Evolutionary conservation across 2,329 filamentous ascomycete species (phyloP), one percentile per base, ranked within the genome.

Genomic region (Blastomyces gilchristii): DNA sequence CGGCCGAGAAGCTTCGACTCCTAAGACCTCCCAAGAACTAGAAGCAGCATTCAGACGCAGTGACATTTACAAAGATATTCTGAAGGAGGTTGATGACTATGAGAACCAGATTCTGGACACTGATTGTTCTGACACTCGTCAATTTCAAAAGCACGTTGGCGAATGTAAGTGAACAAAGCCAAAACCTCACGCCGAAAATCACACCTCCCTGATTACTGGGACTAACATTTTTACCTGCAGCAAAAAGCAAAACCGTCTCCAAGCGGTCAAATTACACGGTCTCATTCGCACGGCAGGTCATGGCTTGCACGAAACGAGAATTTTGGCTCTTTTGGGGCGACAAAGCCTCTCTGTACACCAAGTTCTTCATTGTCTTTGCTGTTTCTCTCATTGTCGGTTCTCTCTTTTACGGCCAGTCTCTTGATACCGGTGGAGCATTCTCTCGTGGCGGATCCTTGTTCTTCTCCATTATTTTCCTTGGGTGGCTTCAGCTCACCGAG

Each of bases 341-440:
- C 71, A 83, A 78, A 52, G 83, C 82, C 1, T 85, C 86, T 0
- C 78, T 90, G 0, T 84, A 83, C 70, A 89, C 86, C 18, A 62
- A 62, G 28, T 53, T 62, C 43, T 58, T 62, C 54, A 41, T 91
- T 71, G 89, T 91, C 69, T 75, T 93, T 63, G 82, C 87, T 63
- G 89, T 90, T 72, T 83, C 76, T 62, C 80, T 95, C 11, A 89
- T 95, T 65, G 86, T 92, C 62, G 87, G 89, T 1, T 90, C 87
- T 1, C 79, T 94, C 22, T 94, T 94, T 76, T 90, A 91, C 69
- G 89, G 84, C 14, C 79, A 86, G 70, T 76, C 83, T 0, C 69
- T 81, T 5, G 79, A 83, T 68, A 87, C 85, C 1, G 79, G 77
- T 50, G 86, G 86, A 45, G 83, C 85, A 14, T 89, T 88, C 72